Evolutionary conservation across 2,329 filamentous ascomycete genomes (phyloP).

Genomic region (Nigrograna mackinnonii): DNA sequence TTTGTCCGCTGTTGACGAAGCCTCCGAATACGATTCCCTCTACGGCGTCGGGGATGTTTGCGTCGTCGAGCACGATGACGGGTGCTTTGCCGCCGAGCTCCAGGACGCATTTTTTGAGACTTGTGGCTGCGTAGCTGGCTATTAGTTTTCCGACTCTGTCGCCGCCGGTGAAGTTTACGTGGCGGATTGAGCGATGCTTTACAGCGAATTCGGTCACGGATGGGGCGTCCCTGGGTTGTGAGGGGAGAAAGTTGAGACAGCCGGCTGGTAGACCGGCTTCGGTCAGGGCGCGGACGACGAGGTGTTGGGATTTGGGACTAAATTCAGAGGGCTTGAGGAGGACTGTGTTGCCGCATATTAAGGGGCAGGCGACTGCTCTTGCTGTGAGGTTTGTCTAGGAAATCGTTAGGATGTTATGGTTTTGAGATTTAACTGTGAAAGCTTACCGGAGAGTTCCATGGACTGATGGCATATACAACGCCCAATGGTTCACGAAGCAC

Average conservation of each 20-base stretch:
- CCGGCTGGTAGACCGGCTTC: constrained; percentile 72
- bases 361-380: constrained; percentile 49
- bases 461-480: constrained; percentile 4
- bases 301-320: constrained; percentile 16
- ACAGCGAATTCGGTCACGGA: constrained; percentile 69
- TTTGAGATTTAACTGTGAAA: background rate
- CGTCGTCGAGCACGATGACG: constrained; percentile 76
- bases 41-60: no score
- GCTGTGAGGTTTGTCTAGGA: constrained; percentile 53
- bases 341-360: constrained; percentile 57
- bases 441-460: constrained; percentile 3
- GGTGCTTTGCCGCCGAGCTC: constrained; percentile 85
- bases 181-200: constrained; percentile 65
- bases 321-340: constrained; percentile 23
- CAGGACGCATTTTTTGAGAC: constrained; percentile 60
- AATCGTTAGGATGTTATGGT: background rate
- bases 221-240: constrained; percentile 61
- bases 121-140: constrained; percentile 7
- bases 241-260: constrained; percentile 70
- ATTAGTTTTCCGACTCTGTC: constrained; percentile 11
- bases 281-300: constrained; percentile 11
- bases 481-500: constrained; percentile 10
- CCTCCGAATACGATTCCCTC: no score
- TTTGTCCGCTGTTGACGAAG: no score
- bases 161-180: constrained; percentile 76